Percentiles rank a stretch among this genome's conserved stretches.
phyloP scores from a whole-genome alignment of 768 basidiomycete species.

The Termitomyces sp. region DNA sequence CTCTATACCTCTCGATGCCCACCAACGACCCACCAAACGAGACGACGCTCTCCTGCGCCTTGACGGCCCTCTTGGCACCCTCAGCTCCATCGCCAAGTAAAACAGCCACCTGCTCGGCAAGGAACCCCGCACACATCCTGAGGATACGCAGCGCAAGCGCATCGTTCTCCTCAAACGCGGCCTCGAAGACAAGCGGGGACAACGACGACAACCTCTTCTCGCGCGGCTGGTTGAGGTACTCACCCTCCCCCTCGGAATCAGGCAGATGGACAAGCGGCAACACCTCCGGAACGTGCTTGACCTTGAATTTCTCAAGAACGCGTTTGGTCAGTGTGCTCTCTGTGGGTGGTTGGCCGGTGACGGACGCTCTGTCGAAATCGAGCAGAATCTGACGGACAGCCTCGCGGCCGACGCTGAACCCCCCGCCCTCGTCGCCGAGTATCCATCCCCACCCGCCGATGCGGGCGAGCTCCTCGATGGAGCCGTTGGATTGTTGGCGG shows the following conservation, averaged over 20 bases:
- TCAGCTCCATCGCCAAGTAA: constrained; percentile 36
- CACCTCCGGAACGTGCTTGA: constrained; percentile 58
- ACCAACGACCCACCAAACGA: constrained; percentile 82
- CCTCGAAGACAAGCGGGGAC: constrained; percentile 71
- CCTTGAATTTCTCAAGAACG: constrained; percentile 54
- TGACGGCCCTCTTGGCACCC: constrained; percentile 34
- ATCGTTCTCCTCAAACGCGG: constrained; percentile 70
- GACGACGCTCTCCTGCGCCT: constrained; percentile 54
- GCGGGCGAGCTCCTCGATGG: constrained; percentile 60
- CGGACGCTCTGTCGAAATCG: constrained; percentile 49
- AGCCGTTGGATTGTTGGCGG: constrained; percentile 30
- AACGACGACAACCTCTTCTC: constrained; percentile 77
- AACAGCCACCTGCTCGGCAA: constrained; percentile 58
- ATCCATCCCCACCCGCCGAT: constrained; percentile 86
- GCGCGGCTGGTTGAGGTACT: constrained; percentile 35
- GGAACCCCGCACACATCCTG: constrained; percentile 41
- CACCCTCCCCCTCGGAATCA: constrained; percentile 28
- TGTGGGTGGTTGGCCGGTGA: constrained; percentile 25
- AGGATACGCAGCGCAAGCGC: constrained; percentile 62
- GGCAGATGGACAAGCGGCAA: constrained; percentile 61
- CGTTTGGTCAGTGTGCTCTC: constrained; percentile 39
- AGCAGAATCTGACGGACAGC: constrained; percentile 64
- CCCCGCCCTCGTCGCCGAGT: constrained; percentile 81
- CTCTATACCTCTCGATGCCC: constrained; percentile 57
- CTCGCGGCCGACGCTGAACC: constrained; percentile 76